Conservation (phyloP, 805 yeast species). For the Pichia membranifaciens region DNA sequence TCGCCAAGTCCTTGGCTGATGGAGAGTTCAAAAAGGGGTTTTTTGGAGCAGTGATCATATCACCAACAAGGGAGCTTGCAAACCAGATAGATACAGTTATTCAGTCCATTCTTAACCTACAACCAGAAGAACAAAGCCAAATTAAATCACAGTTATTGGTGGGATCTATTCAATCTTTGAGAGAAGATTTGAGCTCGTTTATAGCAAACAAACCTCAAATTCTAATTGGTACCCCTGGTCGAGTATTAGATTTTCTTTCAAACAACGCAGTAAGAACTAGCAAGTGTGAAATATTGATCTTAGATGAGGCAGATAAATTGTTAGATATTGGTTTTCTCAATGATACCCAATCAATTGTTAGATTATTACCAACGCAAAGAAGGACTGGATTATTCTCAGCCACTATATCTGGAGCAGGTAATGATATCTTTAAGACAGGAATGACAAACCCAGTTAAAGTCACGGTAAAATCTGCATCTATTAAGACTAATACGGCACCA, state of each 20-base stretch:
- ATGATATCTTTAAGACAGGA: slow-evolving; percentile 76
- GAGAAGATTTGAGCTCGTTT: slow-evolving; percentile 67
- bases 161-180: slow-evolving; percentile 55
- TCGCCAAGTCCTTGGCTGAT: slow-evolving; percentile 31
- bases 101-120: slow-evolving; percentile 47
- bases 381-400: slow-evolving; percentile 94
- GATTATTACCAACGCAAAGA: slow-evolving; percentile 78
- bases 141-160: slow-evolving; percentile 58
- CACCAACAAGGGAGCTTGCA: slow-evolving; percentile 66
- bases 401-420: slow-evolving; percentile 78
- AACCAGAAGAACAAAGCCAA: slow-evolving; percentile 39
- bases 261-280: slow-evolving; percentile 52
- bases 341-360: slow-evolving; percentile 63
- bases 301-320: slow-evolving; percentile 92
- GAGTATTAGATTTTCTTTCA: slow-evolving; percentile 67
- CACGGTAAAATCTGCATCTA: slow-evolving; percentile 53
- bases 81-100: slow-evolving; percentile 68
- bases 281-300: slow-evolving; percentile 64
- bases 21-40: slow-evolving; percentile 50
- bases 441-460: slow-evolving; percentile 89
- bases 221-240: slow-evolving; percentile 88
- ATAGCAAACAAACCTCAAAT: slow-evolving; percentile 58
- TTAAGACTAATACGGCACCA: slow-evolving; percentile 42
- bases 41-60: slow-evolving; percentile 63
- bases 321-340: slow-evolving; percentile 70